Percentiles rank a stretch among this genome's conserved stretches.
Conservation (phyloP, 2,329 filamentous ascomycete species). For the Alternaria tenuissima region DNA sequence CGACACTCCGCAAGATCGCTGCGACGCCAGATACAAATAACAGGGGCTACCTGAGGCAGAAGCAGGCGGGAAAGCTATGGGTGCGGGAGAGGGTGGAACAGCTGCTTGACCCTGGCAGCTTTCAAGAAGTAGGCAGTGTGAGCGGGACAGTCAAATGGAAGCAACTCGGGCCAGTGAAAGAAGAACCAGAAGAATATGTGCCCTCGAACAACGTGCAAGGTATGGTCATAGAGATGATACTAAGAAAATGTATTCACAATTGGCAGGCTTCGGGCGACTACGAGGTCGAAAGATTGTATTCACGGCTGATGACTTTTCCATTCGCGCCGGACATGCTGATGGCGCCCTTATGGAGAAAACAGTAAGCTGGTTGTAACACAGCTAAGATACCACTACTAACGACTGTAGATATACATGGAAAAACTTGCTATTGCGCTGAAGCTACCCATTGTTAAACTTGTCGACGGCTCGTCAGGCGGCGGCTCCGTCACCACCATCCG, state of each 20-base stretch:
- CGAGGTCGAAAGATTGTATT: conserved; percentile 64
- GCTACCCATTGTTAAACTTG: conserved; percentile 69
- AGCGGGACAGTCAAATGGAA: conserved; percentile 68
- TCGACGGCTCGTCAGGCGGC: conserved; percentile 70
- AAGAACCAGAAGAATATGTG: conserved; percentile 61
- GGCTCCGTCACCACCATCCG: conserved; percentile 68
- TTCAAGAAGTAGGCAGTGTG: conserved; percentile 67
- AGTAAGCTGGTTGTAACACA: conserved; percentile 13
- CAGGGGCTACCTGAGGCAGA: conserved; percentile 69
- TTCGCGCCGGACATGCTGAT: conserved; percentile 70
- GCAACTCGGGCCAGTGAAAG: conserved; percentile 54
- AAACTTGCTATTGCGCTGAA: conserved; percentile 66
- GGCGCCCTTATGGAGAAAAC: conserved; percentile 67
- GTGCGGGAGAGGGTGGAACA: conserved; percentile 67
- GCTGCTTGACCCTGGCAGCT: conserved; percentile 65
- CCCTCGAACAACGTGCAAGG: conserved; percentile 71
- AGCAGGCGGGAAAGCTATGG: conserved; percentile 71
- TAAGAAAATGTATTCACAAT: conserved; percentile 4
- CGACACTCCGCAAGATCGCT: conserved; percentile 61
- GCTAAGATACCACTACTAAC: conserved; percentile 20
- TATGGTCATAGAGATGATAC: conserved; percentile 2
- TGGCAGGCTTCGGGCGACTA: conserved; percentile 58
- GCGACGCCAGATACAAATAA: conserved; percentile 62
- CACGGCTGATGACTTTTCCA: conserved; percentile 70
- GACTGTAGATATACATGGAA: conserved; percentile 63